Evolutionary conservation across 2,329 filamentous ascomycete genomes (phyloP), one percentile per base, ranked within the genome.

Genomic region (Drechmeria coniospora): DNA sequence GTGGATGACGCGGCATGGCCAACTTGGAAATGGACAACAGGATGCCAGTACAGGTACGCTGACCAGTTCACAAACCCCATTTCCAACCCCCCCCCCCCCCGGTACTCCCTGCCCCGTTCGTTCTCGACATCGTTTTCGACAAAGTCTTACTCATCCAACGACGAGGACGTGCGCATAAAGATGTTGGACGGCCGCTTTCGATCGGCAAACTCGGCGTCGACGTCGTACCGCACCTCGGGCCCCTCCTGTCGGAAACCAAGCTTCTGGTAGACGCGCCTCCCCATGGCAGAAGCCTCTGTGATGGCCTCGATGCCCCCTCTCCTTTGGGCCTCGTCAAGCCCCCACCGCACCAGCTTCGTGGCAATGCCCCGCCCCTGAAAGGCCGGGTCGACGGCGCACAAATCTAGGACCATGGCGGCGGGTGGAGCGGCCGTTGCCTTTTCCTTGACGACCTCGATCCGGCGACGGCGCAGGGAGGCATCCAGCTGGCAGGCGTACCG

Each of bases 311-410:
- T 32, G 1, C 50, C 50, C 1, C 56, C 56, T 4, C 59, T 37
- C 15, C 49, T 40, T 32, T 44, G 33, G 4, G 54, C 57, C 47
- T 56, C 58, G 5, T 50, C 53, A 7, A 63, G 43, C 0, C 63
- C 63, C 59, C 59, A 66, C 36, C 52, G 47, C 8, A 65, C 63
- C 29, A 68, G 36, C 27, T 36, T 42, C 15, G 36, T 44, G 7
- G 61, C 63, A 29, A 65, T 51, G 1, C 63, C 61, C n/a, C 42
- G 43, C 8, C 65, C 50, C 39, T 73, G 68, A 30, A 61, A 68
- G 1, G 40, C 47, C 1, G 68, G 67, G 33, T 71, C 55, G 5
- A 71, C 65, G 11, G 49, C 59, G 33, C 64, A 68, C 2, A 64
- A 34, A 29, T 65, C 59, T 30, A 74, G 49, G 1, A 56, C 56